Percentiles rank a stretch among this genome's conserved stretches.
phyloP scores from a whole-genome alignment of 176 grass and related monocot genomes.

The Chrysopogon serrulatus region DNA sequence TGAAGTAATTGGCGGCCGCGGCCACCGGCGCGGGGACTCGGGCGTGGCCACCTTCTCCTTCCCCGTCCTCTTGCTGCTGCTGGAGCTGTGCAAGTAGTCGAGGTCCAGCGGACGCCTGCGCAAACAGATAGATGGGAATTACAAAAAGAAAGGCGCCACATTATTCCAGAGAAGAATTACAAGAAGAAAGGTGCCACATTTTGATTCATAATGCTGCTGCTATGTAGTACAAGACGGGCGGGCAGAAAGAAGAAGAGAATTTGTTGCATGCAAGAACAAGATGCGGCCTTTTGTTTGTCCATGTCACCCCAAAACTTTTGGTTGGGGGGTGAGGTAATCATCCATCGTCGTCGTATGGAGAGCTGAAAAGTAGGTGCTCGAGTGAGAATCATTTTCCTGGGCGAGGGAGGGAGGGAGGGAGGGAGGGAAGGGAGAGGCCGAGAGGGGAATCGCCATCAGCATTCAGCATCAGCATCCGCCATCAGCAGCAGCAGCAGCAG shows the following conservation, averaged over 20 bases:
- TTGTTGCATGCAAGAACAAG: slow-evolving; percentile 20
- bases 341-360: not conserved
- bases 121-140: too few relatives aligned
- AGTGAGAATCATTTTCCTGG: not conserved
- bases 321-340: slow-evolving; percentile 18
- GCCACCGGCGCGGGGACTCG: slow-evolving; percentile 20
- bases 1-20: slow-evolving; percentile 35
- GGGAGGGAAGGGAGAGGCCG: not conserved
- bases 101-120: slow-evolving; percentile 91
- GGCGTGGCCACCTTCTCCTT: slow-evolving; percentile 61
- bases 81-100: slow-evolving; percentile 75
- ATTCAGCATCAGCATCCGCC: not conserved
- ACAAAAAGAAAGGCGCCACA: not conserved
- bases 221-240: not conserved
- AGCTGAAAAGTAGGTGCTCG: slow-evolving; percentile 12
- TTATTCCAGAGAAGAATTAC: too few relatives aligned
- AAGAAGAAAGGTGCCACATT: not conserved
- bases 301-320: not conserved
- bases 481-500: slow-evolving; percentile 9
- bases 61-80: slow-evolving; percentile 68
- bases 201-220: not conserved
- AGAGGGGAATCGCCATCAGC: slow-evolving; percentile 26
- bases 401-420: not conserved
- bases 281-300: not conserved
- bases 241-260: not conserved